Evolutionary conservation across 164 flowering plant genomes (phyloP).

Genomic region (Hamamelis virginiana): DNA sequence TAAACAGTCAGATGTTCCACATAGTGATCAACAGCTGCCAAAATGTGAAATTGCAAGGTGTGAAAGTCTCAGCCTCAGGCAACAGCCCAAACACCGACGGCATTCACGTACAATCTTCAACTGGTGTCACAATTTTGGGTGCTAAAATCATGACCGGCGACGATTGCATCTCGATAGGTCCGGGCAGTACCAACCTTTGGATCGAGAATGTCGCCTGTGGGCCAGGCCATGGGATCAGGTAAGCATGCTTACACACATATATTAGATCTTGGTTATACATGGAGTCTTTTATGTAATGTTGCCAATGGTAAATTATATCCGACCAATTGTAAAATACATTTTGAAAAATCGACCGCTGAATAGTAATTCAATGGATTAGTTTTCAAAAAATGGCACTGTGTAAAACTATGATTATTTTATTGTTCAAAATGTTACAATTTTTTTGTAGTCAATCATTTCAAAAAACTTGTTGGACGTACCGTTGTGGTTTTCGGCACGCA

Average conservation of each 20-base stretch:
- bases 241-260: not conserved
- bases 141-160: conserved; percentile 54
- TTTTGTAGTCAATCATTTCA: too few relatives aligned
- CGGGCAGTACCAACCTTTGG: conserved; percentile 44
- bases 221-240: conserved; percentile 79
- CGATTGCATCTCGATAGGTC: conserved; percentile 65
- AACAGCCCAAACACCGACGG: conserved; percentile 82
- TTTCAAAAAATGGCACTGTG: too few relatives aligned
- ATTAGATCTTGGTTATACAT: too few relatives aligned
- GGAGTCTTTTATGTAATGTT: too few relatives aligned
- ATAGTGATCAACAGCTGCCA: conserved; percentile 43
- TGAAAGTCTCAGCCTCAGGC: conserved; percentile 46
- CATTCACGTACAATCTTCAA: conserved; percentile 49
- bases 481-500: too few relatives aligned
- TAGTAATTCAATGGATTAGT: too few relatives aligned
- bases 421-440: too few relatives aligned
- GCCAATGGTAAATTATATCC: too few relatives aligned
- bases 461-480: too few relatives aligned
- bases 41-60: conserved; percentile 38
- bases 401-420: too few relatives aligned
- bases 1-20: conserved; percentile 61
- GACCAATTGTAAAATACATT: too few relatives aligned
- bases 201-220: conserved; percentile 54
- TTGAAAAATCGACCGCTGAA: too few relatives aligned
- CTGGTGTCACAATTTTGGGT: conserved; percentile 38